These are phyloP conservation scores for Phytophthora pseudosyringae DNA, from an alignment of 352 stramenopile genomes.

Conservation along the genomic window DNA sequence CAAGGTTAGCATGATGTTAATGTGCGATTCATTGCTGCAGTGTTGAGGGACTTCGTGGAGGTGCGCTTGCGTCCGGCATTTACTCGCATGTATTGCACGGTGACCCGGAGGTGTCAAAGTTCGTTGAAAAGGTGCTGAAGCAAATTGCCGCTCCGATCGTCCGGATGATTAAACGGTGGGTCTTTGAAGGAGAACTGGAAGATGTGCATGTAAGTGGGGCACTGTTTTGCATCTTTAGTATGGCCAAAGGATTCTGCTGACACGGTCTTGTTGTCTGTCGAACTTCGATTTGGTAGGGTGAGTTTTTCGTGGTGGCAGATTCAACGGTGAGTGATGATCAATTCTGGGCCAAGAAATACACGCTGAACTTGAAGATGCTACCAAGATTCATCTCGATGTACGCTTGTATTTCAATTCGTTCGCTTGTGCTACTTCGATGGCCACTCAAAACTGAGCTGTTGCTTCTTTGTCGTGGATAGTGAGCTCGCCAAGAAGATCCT, in stretches of 20 bases:
- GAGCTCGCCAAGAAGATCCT: conserved; percentile 94
- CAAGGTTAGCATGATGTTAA: background rate
- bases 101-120: conserved; percentile 79
- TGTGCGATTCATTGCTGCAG: conserved; percentile 30
- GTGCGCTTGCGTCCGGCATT: conserved; percentile 89
- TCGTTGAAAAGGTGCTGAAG: conserved; percentile 84
- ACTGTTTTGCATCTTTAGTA: background rate
- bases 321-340: conserved; percentile 78
- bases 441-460: background rate
- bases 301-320: conserved; percentile 89
- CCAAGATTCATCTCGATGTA: conserved; percentile 89
- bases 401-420: conserved; percentile 7
- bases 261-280: background rate
- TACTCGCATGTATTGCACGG: conserved; percentile 93
- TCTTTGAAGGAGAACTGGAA: conserved; percentile 89
- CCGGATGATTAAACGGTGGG: conserved; percentile 89
- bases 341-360: conserved; percentile 89
- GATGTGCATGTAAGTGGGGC: conserved; percentile 74
- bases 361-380: conserved; percentile 85
- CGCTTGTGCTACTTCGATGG: background rate
- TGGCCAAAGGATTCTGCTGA: background rate
- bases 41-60: conserved; percentile 85
- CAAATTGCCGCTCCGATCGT: conserved; percentile 80
- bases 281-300: conserved; percentile 45
- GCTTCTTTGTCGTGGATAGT: conserved; percentile 37